A percentile compares a stretch with the other conserved stretches of the same genome.
Conservation (phyloP, 768 basidiomycete genomes). For the Aureoboletus auriporus region DNA sequence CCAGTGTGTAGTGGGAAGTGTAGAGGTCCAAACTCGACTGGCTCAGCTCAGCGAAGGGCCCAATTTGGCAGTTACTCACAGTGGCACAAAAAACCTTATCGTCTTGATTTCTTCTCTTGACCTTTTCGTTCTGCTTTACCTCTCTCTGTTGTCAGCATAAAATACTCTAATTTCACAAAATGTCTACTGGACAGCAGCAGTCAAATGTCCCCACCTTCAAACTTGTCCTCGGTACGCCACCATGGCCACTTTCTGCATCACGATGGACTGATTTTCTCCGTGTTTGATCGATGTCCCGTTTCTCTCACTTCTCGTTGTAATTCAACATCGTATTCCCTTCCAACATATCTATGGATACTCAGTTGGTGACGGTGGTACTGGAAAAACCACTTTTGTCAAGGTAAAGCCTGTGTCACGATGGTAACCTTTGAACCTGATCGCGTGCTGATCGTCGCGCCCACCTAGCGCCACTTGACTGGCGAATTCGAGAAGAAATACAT, state of each 20-base stretch:
- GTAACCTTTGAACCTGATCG: slow-evolving; percentile 39
- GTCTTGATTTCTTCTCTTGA: slow-evolving; percentile 31
- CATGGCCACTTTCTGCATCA: neutral
- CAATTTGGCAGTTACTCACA: slow-evolving; percentile 20
- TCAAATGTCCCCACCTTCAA: slow-evolving; percentile 83
- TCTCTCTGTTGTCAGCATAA: slow-evolving; percentile 20
- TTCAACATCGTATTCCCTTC: slow-evolving; percentile 6
- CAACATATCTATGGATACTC: slow-evolving; percentile 7
- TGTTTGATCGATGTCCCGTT: slow-evolving; percentile 51
- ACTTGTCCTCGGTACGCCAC: slow-evolving; percentile 87
- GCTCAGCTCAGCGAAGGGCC: slow-evolving; percentile 15
- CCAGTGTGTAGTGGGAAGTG: too few species aligned
- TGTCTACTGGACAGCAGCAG: slow-evolving; percentile 32
- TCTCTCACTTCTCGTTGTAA: slow-evolving; percentile 8
- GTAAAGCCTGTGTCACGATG: slow-evolving; percentile 38
- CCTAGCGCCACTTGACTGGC: slow-evolving; percentile 93
- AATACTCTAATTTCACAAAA: slow-evolving; percentile 29
- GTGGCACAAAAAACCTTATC: slow-evolving; percentile 35
- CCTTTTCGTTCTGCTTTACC: slow-evolving; percentile 19
- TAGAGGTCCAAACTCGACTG: too few species aligned
- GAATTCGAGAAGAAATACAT: slow-evolving; percentile 99
- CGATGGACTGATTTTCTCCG: slow-evolving; percentile 21
- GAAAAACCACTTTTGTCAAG: slow-evolving; percentile 99
- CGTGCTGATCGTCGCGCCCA: slow-evolving; percentile 47
- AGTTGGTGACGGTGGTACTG: slow-evolving; percentile 97